Conservation (phyloP, 2,329 filamentous ascomycete species). For the Aspergillus quadricinctus region DNA sequence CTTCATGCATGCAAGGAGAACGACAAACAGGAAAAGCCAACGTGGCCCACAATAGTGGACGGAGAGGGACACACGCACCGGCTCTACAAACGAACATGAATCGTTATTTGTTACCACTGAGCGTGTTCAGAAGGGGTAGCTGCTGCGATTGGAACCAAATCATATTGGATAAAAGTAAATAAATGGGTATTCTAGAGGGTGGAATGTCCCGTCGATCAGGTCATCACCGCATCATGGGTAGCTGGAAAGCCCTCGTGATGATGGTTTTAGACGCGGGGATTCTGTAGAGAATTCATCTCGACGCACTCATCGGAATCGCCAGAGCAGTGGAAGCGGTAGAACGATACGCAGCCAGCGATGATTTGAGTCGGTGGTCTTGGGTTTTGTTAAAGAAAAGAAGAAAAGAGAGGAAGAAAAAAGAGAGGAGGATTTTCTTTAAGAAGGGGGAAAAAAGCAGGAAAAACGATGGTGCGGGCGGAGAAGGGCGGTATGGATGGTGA, state of each 20-base stretch:
- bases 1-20: constrained; percentile 27
- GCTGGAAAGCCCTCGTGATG: constrained; percentile 56
- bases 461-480: constrained; percentile 30
- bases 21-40: not conserved
- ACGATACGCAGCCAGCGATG: constrained; percentile 56
- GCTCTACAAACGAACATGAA: not conserved
- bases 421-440: constrained; percentile 10
- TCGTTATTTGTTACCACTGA: not conserved
- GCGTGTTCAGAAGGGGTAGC: not conserved
- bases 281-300: constrained; percentile 54
- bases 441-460: constrained; percentile 20
- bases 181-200: constrained; percentile 9
- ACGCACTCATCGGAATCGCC: constrained; percentile 68
- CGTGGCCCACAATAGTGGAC: not conserved
- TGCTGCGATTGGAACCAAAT: not conserved
- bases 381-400: constrained; percentile 43
- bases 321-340: constrained; percentile 52
- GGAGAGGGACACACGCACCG: constrained; percentile 1
- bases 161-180: not conserved
- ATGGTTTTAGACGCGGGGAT: constrained; percentile 76
- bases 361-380: constrained; percentile 72
- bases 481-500: constrained; percentile 21
- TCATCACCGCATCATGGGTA: constrained; percentile 46
- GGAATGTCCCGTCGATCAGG: constrained; percentile 42
- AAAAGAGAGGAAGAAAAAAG: constrained; percentile 19